Conservation (phyloP, 2,329 filamentous ascomycete species). For the Fonsecaea pedrosoi region DNA sequence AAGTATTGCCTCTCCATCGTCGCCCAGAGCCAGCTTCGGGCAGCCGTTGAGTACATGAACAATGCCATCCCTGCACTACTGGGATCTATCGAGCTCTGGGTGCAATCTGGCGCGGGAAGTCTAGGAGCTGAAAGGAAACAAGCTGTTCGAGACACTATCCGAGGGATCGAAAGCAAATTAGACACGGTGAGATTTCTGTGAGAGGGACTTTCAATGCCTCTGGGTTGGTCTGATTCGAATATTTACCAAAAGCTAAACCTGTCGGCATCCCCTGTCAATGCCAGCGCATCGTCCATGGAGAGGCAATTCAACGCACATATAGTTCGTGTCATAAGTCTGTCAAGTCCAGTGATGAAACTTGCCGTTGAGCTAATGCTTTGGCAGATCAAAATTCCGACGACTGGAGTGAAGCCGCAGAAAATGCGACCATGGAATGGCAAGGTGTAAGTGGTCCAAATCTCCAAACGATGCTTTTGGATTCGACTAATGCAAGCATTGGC, state of each 20-base stretch:
- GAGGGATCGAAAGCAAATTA: conserved; percentile 11
- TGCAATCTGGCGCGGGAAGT: conserved; percentile 17
- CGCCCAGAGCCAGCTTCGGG: conserved; percentile 16
- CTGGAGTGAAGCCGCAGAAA: conserved; percentile 14
- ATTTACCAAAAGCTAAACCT: conserved; percentile 11
- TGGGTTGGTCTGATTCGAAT: conserved; percentile 10
- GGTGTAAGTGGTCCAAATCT: conserved; percentile 9
- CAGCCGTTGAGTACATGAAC: conserved; percentile 15
- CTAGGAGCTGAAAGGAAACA: conserved; percentile 21
- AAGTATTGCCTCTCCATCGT: conserved; percentile 22
- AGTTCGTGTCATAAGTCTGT: conserved; percentile 7
- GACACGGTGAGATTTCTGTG: conserved; percentile 14
- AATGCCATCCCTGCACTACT: conserved; percentile 23
- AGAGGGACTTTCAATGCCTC: not conserved
- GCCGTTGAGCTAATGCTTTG: not conserved
- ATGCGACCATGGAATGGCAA: conserved; percentile 11
- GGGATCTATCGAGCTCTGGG: conserved; percentile 24
- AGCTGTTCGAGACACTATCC: conserved; percentile 10
- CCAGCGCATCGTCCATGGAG: conserved; percentile 4
- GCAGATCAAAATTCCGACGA: not conserved
- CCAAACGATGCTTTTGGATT: not conserved
- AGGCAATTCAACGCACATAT: conserved; percentile 9
- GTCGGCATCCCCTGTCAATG: conserved; percentile 10
- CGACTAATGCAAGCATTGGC: not conserved
- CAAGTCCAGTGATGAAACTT: not conserved